Evolutionary conservation across 306 rosid species (phyloP).

Genomic region (Cicer cuneatum): DNA sequence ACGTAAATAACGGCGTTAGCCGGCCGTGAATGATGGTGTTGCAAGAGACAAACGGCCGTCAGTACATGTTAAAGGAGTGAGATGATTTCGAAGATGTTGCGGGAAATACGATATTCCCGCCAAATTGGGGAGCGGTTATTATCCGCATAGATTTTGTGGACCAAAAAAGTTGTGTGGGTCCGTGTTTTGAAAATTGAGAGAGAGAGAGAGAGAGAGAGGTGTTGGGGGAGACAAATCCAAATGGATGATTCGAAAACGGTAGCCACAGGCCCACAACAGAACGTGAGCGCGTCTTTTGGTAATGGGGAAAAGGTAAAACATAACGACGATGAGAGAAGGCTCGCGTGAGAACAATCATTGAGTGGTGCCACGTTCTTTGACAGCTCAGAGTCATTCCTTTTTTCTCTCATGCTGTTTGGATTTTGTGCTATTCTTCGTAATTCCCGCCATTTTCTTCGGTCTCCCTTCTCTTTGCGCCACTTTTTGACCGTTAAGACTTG

Average conservation of each 20-base stretch:
- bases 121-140: constrained; percentile 38
- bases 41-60: constrained; percentile 46
- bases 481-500: constrained; percentile 58
- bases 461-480: neutral
- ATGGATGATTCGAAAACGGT: constrained; percentile 30
- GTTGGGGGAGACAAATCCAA: constrained; percentile 4
- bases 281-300: constrained; percentile 42
- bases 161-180: constrained; percentile 23
- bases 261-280: constrained; percentile 1
- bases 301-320: constrained; percentile 45
- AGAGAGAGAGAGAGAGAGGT: neutral
- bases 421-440: constrained; percentile 8
- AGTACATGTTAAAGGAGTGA: neutral
- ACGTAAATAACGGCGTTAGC: constrained; percentile 29
- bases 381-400: constrained; percentile 37
- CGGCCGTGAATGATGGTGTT: neutral
- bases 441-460: constrained; percentile 37
- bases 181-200: neutral
- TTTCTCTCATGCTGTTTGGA: neutral
- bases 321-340: constrained; percentile 31
- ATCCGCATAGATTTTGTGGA: constrained; percentile 28
- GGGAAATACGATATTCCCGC: constrained; percentile 71
- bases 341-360: constrained; percentile 6
- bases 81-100: constrained; percentile 34
- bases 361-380: constrained; percentile 47